Base-by-base conservation (phyloP, 2,329 filamentous ascomycete genomes). In the Rugonectria rugulosa region DNA sequence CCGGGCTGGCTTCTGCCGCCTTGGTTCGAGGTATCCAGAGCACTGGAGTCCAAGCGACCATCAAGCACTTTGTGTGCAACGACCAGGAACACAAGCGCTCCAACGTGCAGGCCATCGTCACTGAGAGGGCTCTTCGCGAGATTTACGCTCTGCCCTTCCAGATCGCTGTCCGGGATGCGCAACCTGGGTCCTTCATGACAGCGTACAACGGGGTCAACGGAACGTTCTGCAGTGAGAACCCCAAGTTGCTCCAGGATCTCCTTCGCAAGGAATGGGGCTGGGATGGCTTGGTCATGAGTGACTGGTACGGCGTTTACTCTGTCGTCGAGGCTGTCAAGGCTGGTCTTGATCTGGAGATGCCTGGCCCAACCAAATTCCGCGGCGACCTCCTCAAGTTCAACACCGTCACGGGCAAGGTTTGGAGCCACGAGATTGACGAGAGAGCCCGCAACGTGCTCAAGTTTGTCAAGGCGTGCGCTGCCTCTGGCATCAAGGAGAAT, bases 51-150 rank as follows among this genome's bases (percentile, higher is more conserved):
- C 79, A 81, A 62, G 82, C 84, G 4, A 81, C 81, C 3, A 75
- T 84, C 56, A 87, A 86, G 74, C 84, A 86, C 68, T 86, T 85
- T 67, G 79, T 85, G 17, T 84, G 81, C 70, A 86, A 86, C 58
- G 84, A 86, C 63, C 82, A 85, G 64, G 83, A 86, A 67, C 81
- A 85, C 62, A 79, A 78, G 69, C 77, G 83, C 15, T 82, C 83
- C 71, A 79, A 77, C 7, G 81, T 85, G 0, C 77, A 85, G 58
- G 78, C 77, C 53, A 79, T 83, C 40, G 70, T 86, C 26, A 83
- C 81, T 1, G 78, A 82, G 62, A 76, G 83, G 20, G 82, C 83
- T 10, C 71, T 86, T 53, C 78, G 84, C 27, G 83, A 86, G 73
- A 81, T 86, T 38, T 86, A 86, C 61, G 70, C 82, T 7, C 73